These are phyloP conservation scores for Aschersonia sp. DNA, from an alignment of 2,329 filamentous ascomycete genomes.

Conservation along the genomic window DNA sequence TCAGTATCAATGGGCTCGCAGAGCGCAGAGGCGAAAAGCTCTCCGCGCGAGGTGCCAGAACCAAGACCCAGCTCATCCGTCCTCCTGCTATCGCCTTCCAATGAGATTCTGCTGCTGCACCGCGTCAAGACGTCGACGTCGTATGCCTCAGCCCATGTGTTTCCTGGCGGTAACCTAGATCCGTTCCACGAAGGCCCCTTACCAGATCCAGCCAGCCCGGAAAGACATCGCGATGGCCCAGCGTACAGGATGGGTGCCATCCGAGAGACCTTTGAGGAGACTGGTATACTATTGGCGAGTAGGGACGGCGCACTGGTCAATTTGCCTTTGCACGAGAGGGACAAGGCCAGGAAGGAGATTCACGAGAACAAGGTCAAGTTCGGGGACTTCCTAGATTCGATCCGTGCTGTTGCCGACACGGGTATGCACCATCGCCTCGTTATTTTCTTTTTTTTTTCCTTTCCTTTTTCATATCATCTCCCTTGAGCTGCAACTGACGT, in stretches of 20 bases:
- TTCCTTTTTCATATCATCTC: too few species aligned
- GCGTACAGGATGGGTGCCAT: slow-evolving; percentile 74
- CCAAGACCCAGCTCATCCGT: slow-evolving; percentile 62
- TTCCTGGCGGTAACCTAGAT: slow-evolving; percentile 79
- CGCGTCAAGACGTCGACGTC: slow-evolving; percentile 69
- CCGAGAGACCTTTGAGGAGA: slow-evolving; percentile 89
- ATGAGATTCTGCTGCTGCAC: slow-evolving; percentile 78
- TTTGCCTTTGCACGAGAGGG: slow-evolving; percentile 42
- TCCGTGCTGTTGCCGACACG: slow-evolving; percentile 49
- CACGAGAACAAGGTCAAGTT: slow-evolving; percentile 55
- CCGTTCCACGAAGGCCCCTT: slow-evolving; percentile 56
- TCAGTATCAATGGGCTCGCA: too few species aligned
- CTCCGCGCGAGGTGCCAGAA: slow-evolving; percentile 13
- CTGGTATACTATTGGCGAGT: slow-evolving; percentile 66
- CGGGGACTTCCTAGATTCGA: slow-evolving; percentile 41
- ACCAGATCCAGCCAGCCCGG: slow-evolving; percentile 27
- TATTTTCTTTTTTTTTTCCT: neutral
- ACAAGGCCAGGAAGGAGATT: slow-evolving; percentile 51
- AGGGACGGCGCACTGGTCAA: slow-evolving; percentile 41
- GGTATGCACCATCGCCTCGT: slow-evolving; percentile 25
- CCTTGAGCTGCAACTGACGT: too few species aligned
- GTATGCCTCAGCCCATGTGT: slow-evolving; percentile 88
- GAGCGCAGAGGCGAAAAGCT: slow-evolving; percentile 2
- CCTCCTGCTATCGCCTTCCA: slow-evolving; percentile 69
- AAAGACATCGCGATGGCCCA: slow-evolving; percentile 53